Percentiles rank a stretch among this genome's conserved stretches.
These are phyloP conservation scores for Citrus australasica DNA, from an alignment of 345 rosid genomes.

Conservation along the genomic window DNA sequence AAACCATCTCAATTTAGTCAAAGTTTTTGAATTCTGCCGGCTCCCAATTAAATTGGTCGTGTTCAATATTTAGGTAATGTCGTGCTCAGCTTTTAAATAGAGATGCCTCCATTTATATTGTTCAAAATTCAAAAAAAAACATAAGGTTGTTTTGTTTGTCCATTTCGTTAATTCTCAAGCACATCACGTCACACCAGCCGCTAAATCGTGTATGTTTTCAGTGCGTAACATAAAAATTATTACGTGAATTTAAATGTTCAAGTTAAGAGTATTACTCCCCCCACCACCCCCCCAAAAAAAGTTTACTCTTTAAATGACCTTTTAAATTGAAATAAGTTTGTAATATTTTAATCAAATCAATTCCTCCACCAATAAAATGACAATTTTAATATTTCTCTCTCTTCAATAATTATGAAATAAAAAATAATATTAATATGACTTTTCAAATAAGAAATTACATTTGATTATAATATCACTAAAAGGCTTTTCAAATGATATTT, in stretches of 20 bases:
- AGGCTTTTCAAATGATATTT: accelerated
- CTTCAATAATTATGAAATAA: too few species aligned
- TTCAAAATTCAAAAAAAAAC: neutral
- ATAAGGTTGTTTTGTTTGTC: neutral
- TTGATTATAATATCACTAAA: too few species aligned
- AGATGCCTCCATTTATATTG: neutral
- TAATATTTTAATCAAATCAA: too few species aligned
- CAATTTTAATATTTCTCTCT: too few species aligned
- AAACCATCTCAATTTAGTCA: neutral
- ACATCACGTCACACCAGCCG: neutral
- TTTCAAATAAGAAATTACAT: too few species aligned
- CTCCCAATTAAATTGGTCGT: neutral
- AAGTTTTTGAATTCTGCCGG: neutral
- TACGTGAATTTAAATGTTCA: neutral
- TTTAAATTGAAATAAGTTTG: too few species aligned
- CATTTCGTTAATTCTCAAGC: neutral
- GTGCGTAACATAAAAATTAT: neutral
- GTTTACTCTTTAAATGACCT: neutral
- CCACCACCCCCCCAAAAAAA: neutral
- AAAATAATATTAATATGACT: too few species aligned
- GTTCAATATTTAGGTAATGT: neutral
- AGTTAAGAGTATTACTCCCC: too few species aligned
- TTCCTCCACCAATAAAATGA: too few species aligned
- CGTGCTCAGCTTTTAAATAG: neutral
- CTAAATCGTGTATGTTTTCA: neutral